Conservation (phyloP, 2,329 filamentous ascomycete genomes). For the Colletotrichum noveboracense region DNA sequence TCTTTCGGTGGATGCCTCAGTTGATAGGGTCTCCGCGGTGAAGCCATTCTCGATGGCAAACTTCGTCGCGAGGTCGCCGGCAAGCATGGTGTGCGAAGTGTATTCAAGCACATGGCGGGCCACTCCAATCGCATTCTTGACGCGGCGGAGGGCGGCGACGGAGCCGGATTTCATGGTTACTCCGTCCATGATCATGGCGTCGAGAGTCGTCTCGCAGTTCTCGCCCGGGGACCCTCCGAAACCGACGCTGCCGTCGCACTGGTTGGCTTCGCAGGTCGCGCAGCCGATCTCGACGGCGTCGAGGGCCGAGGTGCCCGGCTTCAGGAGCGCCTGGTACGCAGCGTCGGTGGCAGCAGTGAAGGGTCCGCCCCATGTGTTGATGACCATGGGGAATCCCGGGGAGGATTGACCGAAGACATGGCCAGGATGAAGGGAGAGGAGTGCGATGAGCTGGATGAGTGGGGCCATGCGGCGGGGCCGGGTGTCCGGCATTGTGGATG, state of each 20-base stretch:
- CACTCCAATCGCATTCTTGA: conserved; percentile 54
- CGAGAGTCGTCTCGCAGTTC: conserved; percentile 61
- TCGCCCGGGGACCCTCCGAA: conserved; percentile 62
- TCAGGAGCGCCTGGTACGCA: conserved; percentile 45
- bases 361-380: conserved; percentile 61
- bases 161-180: conserved; percentile 57
- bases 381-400: conserved; percentile 51
- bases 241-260: conserved; percentile 61
- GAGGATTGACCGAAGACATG: conserved; percentile 28
- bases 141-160: conserved; percentile 54
- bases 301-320: conserved; percentile 41
- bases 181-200: conserved; percentile 65
- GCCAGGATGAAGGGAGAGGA: conserved; percentile 18
- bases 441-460: conserved; percentile 1
- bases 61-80: conserved; percentile 57
- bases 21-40: conserved; percentile 46
- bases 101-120: conserved; percentile 56
- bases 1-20: conserved; percentile 39
- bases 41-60: conserved; percentile 61
- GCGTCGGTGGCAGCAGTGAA: conserved; percentile 58
- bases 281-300: conserved; percentile 59
- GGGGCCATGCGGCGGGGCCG: conserved; percentile 1
- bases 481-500: conserved; percentile 2
- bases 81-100: conserved; percentile 56
- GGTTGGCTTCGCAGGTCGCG: conserved; percentile 54